These are phyloP conservation scores for Echeveria elegans DNA, from an alignment of 164 flowering plant species.

Conservation along the genomic window DNA sequence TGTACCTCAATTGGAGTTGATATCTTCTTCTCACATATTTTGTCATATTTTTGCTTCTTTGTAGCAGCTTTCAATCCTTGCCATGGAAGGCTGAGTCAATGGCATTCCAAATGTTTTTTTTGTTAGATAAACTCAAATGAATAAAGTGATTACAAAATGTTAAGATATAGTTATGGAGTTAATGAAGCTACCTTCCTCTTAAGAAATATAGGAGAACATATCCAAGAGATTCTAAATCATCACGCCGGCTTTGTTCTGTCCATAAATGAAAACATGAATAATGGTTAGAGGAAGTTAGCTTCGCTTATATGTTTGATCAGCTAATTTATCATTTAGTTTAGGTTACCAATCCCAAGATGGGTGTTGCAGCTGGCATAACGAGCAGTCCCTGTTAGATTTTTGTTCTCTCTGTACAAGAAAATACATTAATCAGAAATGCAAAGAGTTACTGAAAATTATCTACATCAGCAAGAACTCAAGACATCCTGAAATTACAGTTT, in stretches of 20 bases:
- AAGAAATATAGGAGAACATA: conserved; percentile 85
- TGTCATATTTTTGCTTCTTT: conserved; percentile 97
- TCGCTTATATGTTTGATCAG: not conserved
- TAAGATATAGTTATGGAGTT: not conserved
- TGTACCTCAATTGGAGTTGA: conserved; percentile 95
- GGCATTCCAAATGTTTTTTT: not conserved
- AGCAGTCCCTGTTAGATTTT: conserved; percentile 95
- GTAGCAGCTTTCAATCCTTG: conserved; percentile 96
- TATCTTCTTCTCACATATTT: conserved; percentile 94
- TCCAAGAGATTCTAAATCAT: conserved; percentile 96
- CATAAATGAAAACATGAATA: not conserved
- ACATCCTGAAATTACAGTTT: not conserved
- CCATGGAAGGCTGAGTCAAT: conserved; percentile 84
- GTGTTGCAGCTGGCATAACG: conserved; percentile 99
- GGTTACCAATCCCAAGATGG: conserved; percentile 94
- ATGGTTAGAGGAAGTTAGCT: not conserved
- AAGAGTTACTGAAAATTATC: too few relatives aligned
- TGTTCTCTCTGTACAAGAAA: conserved; percentile 66
- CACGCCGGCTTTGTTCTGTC: conserved; percentile 94
- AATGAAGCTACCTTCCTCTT: conserved; percentile 75
- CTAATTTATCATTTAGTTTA: not conserved
- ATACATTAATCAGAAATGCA: not conserved
- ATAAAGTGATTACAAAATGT: not conserved
- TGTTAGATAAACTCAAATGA: too few relatives aligned
- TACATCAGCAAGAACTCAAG: not conserved